Conservation (phyloP, 2,329 filamentous ascomycete species). For the Zymoseptoria crescenta region DNA sequence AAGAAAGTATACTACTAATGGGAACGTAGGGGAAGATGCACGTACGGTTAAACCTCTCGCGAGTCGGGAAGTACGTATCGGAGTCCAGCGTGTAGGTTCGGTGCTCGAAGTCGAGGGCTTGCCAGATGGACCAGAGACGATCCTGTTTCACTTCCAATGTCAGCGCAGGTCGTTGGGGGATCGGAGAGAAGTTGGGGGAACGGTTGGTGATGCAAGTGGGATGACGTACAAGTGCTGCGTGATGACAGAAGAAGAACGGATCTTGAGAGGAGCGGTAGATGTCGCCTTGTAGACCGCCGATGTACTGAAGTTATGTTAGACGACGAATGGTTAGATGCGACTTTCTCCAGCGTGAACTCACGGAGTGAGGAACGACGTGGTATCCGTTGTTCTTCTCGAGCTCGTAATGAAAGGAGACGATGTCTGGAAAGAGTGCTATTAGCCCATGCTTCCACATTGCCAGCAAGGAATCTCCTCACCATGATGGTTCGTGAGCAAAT, state of each 20-base stretch:
- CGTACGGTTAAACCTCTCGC: background rate
- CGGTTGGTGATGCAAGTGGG: too few species aligned
- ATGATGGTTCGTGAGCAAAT: constrained; percentile 3
- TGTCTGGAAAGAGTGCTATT: background rate
- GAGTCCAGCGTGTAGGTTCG: constrained; percentile 15
- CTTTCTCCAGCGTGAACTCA: background rate
- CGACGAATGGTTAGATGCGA: constrained; percentile 28
- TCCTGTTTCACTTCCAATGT: too few species aligned
- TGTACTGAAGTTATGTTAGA: constrained; percentile 36
- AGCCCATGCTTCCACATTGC: background rate
- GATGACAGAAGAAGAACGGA: constrained; percentile 43
- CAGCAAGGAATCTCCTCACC: constrained; percentile 1
- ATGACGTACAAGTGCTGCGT: constrained; percentile 35
- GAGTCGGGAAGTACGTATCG: background rate
- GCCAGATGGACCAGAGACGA: constrained; percentile 43
- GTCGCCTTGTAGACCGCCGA: constrained; percentile 40
- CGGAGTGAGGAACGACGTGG: background rate
- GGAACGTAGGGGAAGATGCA: background rate
- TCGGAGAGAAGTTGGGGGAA: too few species aligned
- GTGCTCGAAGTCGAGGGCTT: constrained; percentile 34
- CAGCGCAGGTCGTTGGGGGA: too few species aligned
- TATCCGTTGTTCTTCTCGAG: background rate
- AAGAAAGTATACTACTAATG: too few species aligned
- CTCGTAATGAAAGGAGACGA: background rate
- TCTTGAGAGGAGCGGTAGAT: constrained; percentile 39